A percentile compares a stretch with the other conserved stretches of the same genome.
These are phyloP conservation scores for Papiliotrema nemorosa DNA, from an alignment of 1,284 basidiomycete genomes.

Conservation along the genomic window DNA sequence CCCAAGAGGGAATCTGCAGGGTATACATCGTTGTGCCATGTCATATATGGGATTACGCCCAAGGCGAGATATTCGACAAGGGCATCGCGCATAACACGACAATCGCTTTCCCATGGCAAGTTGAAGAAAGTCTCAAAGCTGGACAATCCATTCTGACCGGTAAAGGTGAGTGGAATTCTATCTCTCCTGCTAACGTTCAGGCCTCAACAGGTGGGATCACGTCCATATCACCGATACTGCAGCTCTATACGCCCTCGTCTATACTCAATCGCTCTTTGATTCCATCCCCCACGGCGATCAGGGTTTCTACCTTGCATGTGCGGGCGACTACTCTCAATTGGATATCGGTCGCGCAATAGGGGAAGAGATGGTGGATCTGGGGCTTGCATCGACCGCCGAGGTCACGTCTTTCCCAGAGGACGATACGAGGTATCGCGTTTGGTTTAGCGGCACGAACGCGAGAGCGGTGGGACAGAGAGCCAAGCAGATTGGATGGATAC, in stretches of 20 bases:
- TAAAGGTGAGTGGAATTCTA: conserved; percentile 32
- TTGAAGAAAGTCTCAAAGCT: conserved; percentile 10
- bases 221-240: conserved; percentile 29
- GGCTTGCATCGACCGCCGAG: neutral
- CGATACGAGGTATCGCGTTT: neutral
- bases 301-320: conserved; percentile 46
- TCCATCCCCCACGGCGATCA: conserved; percentile 37
- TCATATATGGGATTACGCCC: conserved; percentile 45
- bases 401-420: neutral
- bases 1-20: conserved; percentile 31
- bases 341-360: conserved; percentile 15
- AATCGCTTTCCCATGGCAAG: conserved; percentile 29
- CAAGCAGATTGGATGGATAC: neutral
- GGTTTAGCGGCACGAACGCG: neutral
- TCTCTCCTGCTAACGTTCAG: too few species aligned
- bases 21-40: conserved; percentile 47
- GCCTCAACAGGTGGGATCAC: conserved; percentile 37
- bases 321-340: conserved; percentile 44
- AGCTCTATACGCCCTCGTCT: conserved; percentile 35
- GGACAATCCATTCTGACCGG: conserved; percentile 37
- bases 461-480: neutral
- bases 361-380: conserved; percentile 1
- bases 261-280: conserved; percentile 18
- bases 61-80: conserved; percentile 22
- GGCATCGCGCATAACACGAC: conserved; percentile 42